Base-by-base conservation (phyloP, 371 early-diverging fungal genomes). In the Actinomucor elegans region DNA sequence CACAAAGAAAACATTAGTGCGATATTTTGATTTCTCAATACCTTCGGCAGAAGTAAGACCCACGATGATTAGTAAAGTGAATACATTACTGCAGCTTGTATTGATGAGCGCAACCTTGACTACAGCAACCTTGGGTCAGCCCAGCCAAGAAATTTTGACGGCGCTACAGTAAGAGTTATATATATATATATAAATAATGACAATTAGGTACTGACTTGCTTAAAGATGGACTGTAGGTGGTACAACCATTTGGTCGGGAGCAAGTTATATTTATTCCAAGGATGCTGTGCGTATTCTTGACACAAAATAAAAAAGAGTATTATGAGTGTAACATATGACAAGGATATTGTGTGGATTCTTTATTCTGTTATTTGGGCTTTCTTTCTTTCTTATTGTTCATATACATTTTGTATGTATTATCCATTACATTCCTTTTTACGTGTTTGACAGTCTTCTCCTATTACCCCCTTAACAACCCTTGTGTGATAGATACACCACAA, bases 41-140 rank as follows among this genome's bases (percentile, higher is more conserved):
- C 92, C 95, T 9, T 92, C 94, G 2, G 93, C 92, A 0, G 94
- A 94, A 69, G 94, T 96, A 6, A 74, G 74, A 8, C 96, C 97
- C 7, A 93, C 93, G 0, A 59, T 68, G 40, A 88, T 96, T 37
- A 91, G 93, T 73, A 94, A 94, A 70, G 31, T 85, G 48, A 96
- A 96, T 59, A 97, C 96, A 5, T 85, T 82, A 17, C 65, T 96
- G 14, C 97, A 97, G 66, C 73, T 96, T 31, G 64, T 64, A 5
- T 79, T 95, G 14, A 88, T 97, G 83, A 86, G 81, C 0, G 59
- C 77, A 3, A 87, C 93, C 3, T 67, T 95, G 20, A 72, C 88
- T 20, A 61, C 72, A 2, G 61, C 63, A 8, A 63, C 64, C 1
- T 34, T 69, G 35, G 59, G 59, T 7, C 23, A 53, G 20, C 72